These are phyloP conservation scores for Saccharomycopsis fibuligera DNA, from an alignment of 805 yeast genomes.

Conservation along the genomic window DNA sequence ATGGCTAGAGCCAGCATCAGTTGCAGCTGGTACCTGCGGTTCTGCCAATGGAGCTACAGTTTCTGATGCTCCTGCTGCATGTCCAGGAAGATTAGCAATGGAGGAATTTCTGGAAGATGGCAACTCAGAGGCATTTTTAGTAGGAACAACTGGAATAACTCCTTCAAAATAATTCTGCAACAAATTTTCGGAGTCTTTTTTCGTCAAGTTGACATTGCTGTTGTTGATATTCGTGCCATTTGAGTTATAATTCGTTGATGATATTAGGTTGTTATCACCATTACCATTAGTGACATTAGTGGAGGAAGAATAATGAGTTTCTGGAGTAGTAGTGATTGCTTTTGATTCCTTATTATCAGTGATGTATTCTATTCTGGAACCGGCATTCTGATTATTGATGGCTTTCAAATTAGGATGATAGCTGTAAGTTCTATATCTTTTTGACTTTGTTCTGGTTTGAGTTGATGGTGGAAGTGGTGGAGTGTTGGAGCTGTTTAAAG, in stretches of 20 bases:
- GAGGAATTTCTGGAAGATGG: conserved; percentile 7
- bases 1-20: neutral
- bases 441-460: conserved; percentile 6
- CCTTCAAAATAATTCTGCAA: conserved; percentile 21
- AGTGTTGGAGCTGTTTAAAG: neutral
- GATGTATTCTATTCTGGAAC: too few species aligned
- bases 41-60: neutral
- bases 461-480: neutral
- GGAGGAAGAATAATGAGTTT: conserved; percentile 6
- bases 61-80: neutral
- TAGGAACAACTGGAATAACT: conserved; percentile 18
- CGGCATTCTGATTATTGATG: neutral
- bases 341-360: too few species aligned
- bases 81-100: neutral
- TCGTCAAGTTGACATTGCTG: neutral
- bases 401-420: conserved; percentile 18
- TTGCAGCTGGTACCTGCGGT: neutral
- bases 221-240: neutral
- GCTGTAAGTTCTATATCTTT: conserved; percentile 19
- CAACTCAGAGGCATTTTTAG: neutral
- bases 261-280: neutral
- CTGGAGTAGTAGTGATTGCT: conserved; percentile 1
- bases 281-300: conserved; percentile 6
- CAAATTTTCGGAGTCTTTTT: conserved; percentile 13
- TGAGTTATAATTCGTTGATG: neutral